Base-by-base conservation (phyloP, 345 rosid species). In the Populus davidiana region DNA sequence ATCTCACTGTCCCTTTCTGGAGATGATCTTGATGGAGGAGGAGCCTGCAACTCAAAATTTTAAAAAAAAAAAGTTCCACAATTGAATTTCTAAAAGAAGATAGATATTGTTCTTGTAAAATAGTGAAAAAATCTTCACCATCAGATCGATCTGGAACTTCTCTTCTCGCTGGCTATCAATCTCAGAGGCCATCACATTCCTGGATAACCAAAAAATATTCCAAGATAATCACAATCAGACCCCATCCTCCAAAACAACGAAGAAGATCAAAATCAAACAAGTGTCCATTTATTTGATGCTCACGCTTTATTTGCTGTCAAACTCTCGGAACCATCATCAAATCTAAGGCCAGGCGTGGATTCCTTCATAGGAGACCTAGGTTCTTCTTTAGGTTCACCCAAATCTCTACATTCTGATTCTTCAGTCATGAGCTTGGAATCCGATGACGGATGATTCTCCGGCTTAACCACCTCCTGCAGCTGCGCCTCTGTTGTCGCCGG, bases 71-170 rank as follows among this genome's bases (percentile, higher is more conserved):
- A 62, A 16, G 14, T 74, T 23, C 29, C 20, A 1, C 9, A 47
- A 65, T 27, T 21, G 27, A 74, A 49, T 13, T 74, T 29, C 31
- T 36, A 6, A 74, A 31, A 27, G 14, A 50, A 2, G 54, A 23
- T 59, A 14, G 50, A 56, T 54, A 78, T 39, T 1, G 1, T 47
- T 35, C 10, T 25, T 33, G 38, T 31, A 49, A 39, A 35, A 39
- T 77, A 39, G 41, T 11, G 29, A 59, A 11, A 71, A 80, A 75
- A 80, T 67, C 78, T 83, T 76, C 82, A 94, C 99, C 99, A 96
- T 96, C 87, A 94, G 95, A 94, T 96, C 99, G 91, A 96, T 96
- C 86, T 88, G 94, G 77, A 89, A 94, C 88, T 90, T 96, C 83
- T 85, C 92, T 71, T 88, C 96, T 23, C 83, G 81, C 71, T 80